A percentile compares a stretch with the other conserved stretches of the same genome.
These are phyloP conservation scores for Citrus inodora DNA, from an alignment of 345 rosid species.

Conservation along the genomic window DNA sequence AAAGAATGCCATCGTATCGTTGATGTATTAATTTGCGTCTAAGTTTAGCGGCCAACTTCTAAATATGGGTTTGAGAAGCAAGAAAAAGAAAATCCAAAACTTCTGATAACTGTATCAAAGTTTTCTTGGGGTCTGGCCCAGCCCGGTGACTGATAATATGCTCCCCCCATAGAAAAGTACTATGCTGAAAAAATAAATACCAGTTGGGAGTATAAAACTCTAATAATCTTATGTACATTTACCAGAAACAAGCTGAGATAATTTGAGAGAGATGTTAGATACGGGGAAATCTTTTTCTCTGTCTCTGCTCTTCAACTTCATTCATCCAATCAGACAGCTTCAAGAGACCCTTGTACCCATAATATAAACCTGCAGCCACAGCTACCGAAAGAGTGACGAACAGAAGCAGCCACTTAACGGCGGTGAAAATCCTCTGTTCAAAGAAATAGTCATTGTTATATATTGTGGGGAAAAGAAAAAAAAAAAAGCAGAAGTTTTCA, in stretches of 20 bases:
- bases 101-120: neutral
- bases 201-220: neutral
- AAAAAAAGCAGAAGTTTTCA: neutral
- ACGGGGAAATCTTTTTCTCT: constrained; percentile 33
- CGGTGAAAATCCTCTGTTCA: constrained; percentile 49
- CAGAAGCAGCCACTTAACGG: constrained; percentile 45
- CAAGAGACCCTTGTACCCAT: constrained; percentile 77
- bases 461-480: neutral
- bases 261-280: constrained; percentile 14
- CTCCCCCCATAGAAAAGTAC: neutral
- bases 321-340: constrained; percentile 88
- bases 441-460: neutral
- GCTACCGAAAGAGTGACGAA: constrained; percentile 27
- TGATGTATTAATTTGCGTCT: no score
- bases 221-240: neutral
- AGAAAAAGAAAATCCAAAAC: neutral
- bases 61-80: neutral
- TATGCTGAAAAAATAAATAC: neutral
- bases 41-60: neutral
- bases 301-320: constrained; percentile 63
- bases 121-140: neutral
- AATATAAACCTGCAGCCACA: constrained; percentile 41
- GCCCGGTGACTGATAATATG: neutral
- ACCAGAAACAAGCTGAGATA: neutral
- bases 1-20: no score